phyloP scores from a whole-genome alignment of 1,284 basidiomycete species.

The Marasmius fiardii region DNA sequence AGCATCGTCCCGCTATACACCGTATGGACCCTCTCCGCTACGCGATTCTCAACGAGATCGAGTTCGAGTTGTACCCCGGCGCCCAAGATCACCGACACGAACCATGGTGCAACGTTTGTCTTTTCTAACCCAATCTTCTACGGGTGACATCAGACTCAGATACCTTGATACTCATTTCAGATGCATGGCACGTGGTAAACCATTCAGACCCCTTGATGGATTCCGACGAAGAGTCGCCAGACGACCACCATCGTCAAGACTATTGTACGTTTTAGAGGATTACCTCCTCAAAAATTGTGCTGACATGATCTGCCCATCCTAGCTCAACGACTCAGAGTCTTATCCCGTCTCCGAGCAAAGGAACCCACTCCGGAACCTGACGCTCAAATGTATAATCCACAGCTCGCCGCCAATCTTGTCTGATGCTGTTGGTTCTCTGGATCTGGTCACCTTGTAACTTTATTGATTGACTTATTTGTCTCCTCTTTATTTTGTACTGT shows the following conservation, averaged over 20 bases:
- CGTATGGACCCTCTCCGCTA: slow-evolving; percentile 7
- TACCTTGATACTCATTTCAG: slow-evolving; percentile 33
- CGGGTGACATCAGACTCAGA: slow-evolving; percentile 6
- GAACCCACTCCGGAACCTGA: slow-evolving; percentile 41
- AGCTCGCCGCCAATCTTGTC: not conserved
- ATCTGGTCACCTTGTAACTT: not conserved
- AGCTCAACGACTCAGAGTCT: slow-evolving; percentile 57
- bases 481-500: not conserved
- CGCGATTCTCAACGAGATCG: not conserved
- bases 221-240: slow-evolving; percentile 53
- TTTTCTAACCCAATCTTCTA: slow-evolving; percentile 3
- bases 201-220: slow-evolving; percentile 50
- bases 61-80: not conserved
- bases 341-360: slow-evolving; percentile 51
- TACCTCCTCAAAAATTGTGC: not conserved
- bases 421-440: not conserved
- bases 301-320: slow-evolving; percentile 14
- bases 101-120: slow-evolving; percentile 52
- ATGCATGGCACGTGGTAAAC: slow-evolving; percentile 54
- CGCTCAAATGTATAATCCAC: slow-evolving; percentile 2
- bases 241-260: slow-evolving; percentile 52
- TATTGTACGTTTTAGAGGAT: slow-evolving; percentile 38
- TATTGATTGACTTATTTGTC: not conserved
- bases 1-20: slow-evolving; percentile 6
- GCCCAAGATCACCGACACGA: slow-evolving; percentile 21